Base-by-base conservation (phyloP, 1,139 yeast genomes). In the Kurtzmaniella quercitrusa region DNA sequence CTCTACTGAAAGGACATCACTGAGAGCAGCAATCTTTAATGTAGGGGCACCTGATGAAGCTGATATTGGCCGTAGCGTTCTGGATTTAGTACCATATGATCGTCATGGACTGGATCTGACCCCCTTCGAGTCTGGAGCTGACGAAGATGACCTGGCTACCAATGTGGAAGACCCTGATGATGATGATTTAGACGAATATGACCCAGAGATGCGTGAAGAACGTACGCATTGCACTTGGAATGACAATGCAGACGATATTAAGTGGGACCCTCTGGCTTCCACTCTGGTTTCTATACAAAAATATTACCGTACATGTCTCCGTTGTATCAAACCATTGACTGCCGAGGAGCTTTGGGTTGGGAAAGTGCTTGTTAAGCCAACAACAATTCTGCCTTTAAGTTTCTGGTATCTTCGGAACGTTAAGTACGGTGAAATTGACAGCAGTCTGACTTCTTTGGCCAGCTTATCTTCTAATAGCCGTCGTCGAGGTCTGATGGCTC, bases 261-360 rank as follows among this genome's bases (percentile, higher is more conserved):
- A 79, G 55, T 79, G 85, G 85, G 56, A 55, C 14, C 84, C 85
- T 2, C 34, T 43, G 4, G 60, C 63, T 12, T 62, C 62, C 14
- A 73, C 70, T 49, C 46, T n/a, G 16, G 23, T 21, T 10, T 14
- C 39, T 12, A 47, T 58, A 14, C 64, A 63, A 41, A 66, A 48
- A 64, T 68, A 65, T 50, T 67, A 75, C 45, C 67, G 79, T 41
- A 81, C 79, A 56, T 77, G 84, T 33, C 58, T 80, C 33, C 68
- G 84, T 41, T 81, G 86, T 50, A 77, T 81, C 39, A 77, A 73
- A 51, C 78, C 83, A 6, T 63, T 81, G 41, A 64, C 73, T 2
- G 66, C 67, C 50, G 81, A 78, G 41, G 82, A 78, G 37, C 54
- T 70, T 9, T 81, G 85, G 85, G 65, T 75, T 23, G 76, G 78